These are phyloP conservation scores for Adiantum capillusveneris DNA, from an alignment of 75 land plant species.

Conservation along the genomic window DNA sequence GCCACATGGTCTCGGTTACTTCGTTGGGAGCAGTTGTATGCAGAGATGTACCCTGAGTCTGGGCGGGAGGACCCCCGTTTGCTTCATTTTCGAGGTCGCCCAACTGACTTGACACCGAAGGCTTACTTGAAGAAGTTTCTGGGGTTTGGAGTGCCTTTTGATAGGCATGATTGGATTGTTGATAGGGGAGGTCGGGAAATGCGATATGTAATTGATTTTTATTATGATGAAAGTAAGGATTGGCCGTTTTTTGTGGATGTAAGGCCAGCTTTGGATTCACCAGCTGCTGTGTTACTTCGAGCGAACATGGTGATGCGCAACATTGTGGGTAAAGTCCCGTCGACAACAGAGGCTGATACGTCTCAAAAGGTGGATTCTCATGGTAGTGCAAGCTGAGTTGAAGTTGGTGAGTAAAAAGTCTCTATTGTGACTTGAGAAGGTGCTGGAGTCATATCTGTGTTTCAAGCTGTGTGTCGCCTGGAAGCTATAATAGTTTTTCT, in stretches of 20 bases:
- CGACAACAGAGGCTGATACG: not conserved
- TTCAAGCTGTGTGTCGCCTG: too few species aligned
- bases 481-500: too few species aligned
- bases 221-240: constrained; percentile 9
- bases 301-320: constrained; percentile 8
- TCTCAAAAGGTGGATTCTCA: constrained; percentile 3
- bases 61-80: constrained; percentile 10
- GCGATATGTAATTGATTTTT: constrained; percentile 17
- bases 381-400: not conserved
- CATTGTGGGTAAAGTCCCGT: not conserved
- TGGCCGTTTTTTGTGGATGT: constrained; percentile 16
- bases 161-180: constrained; percentile 18
- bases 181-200: constrained; percentile 16
- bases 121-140: constrained; percentile 12
- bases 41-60: not conserved
- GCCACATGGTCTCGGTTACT: constrained; percentile 12
- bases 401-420: too few species aligned
- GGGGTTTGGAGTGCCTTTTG: constrained; percentile 14
- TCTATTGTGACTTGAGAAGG: too few species aligned
- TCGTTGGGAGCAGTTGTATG: constrained; percentile 14
- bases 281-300: constrained; percentile 10
- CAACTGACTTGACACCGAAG: constrained; percentile 12
- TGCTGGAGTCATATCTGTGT: too few species aligned
- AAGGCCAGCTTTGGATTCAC: constrained; percentile 16
- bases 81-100: constrained; percentile 13